phyloP scores from a whole-genome alignment of 192 early-diverging fungal species.

The Oehlia diaphana region DNA sequence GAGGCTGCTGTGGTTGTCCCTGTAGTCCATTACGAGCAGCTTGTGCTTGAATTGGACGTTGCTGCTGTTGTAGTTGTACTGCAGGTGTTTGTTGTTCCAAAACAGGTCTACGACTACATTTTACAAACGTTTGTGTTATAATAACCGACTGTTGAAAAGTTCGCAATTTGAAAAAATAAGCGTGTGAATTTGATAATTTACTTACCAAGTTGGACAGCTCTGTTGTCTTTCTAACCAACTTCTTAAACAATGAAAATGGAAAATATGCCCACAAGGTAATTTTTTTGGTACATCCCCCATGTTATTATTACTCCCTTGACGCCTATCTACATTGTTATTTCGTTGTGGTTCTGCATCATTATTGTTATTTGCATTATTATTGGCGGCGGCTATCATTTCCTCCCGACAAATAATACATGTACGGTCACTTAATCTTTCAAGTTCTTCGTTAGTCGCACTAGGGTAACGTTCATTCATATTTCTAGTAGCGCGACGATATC shows the following conservation, averaged over 20 bases:
- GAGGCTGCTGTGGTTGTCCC: slow-evolving; percentile 22
- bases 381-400: slow-evolving; percentile 72
- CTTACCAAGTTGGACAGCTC: slow-evolving; percentile 92
- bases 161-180: not conserved
- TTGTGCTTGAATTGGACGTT: slow-evolving; percentile 19
- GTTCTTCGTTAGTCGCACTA: slow-evolving; percentile 82
- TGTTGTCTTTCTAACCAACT: slow-evolving; percentile 98
- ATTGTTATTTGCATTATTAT: slow-evolving; percentile 8
- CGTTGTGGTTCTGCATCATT: slow-evolving; percentile 5
- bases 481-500: slow-evolving; percentile 90
- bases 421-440: slow-evolving; percentile 65
- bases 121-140: not conserved
- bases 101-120: slow-evolving; percentile 51
- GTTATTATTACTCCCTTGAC: slow-evolving; percentile 29
- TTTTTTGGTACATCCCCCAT: slow-evolving; percentile 81
- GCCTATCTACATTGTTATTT: not conserved
- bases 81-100: slow-evolving; percentile 21
- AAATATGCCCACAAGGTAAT: slow-evolving; percentile 95
- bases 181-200: not conserved
- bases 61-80: slow-evolving; percentile 15
- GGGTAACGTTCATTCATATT: slow-evolving; percentile 98
- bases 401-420: slow-evolving; percentile 98
- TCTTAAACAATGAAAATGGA: slow-evolving; percentile 94
- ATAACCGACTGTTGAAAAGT: not conserved
- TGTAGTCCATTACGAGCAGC: not conserved